Evolutionary conservation across 306 rosid species (phyloP).

Genomic region (Adenanthera pavonina): DNA sequence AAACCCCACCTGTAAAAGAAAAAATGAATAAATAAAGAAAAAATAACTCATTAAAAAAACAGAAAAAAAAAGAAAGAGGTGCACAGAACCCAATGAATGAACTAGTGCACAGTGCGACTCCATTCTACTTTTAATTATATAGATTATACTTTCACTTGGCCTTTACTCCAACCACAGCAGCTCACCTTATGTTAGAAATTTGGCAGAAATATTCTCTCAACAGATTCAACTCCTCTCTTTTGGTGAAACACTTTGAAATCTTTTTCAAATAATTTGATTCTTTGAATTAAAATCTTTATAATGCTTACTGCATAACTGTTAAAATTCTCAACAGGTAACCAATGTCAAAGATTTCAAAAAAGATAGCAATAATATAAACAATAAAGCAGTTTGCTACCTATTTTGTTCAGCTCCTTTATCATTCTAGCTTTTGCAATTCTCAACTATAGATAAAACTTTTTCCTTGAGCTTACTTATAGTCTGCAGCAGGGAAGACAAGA

Average conservation of each 20-base stretch:
- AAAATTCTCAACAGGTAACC: neutral
- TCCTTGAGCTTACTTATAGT: slow-evolving; percentile 49
- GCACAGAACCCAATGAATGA: too few species aligned
- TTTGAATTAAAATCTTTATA: neutral
- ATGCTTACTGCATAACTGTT: neutral
- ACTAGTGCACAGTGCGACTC: too few species aligned
- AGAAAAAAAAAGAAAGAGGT: too few species aligned
- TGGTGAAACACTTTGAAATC: neutral
- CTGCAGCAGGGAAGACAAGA: slow-evolving; percentile 49
- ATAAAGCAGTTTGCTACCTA: slow-evolving; percentile 18
- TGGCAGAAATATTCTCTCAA: neutral
- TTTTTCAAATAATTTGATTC: neutral
- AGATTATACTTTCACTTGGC: too few species aligned
- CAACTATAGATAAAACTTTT: slow-evolving; percentile 41
- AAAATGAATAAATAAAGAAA: too few species aligned
- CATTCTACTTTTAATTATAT: neutral
- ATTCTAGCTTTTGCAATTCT: slow-evolving; percentile 42
- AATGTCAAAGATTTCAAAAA: slow-evolving; percentile 25
- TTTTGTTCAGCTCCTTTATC: slow-evolving; percentile 1
- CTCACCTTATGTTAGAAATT: neutral
- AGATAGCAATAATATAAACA: neutral
- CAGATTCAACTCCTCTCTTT: neutral
- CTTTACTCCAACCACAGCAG: neutral
- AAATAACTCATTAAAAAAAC: too few species aligned
- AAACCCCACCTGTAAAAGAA: too few species aligned